phyloP scores from a whole-genome alignment of 1,284 basidiomycete species.

The Apiotrichum montevideense region DNA sequence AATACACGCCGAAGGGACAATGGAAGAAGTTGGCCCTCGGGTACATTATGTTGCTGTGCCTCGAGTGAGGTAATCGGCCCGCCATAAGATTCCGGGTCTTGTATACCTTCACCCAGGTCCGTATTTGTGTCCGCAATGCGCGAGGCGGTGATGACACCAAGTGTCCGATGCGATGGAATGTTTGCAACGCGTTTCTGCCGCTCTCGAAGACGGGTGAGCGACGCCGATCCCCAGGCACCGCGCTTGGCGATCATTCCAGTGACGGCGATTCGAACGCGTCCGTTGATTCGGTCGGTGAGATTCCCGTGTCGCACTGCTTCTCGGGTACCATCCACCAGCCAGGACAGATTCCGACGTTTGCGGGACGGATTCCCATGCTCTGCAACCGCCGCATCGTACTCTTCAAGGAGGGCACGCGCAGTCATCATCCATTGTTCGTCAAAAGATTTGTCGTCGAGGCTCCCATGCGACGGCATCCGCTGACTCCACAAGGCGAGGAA shows the following conservation, averaged over 20 bases:
- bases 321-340: neutral
- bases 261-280: conserved; percentile 2
- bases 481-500: conserved; percentile 5
- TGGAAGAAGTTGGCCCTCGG: neutral
- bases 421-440: neutral
- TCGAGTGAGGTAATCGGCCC: neutral
- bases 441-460: neutral
- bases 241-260: conserved; percentile 4
- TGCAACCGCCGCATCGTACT: neutral
- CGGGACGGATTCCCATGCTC: too few species aligned
- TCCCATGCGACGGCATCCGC: neutral
- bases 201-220: neutral
- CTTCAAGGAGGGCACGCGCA: neutral
- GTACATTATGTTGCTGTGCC: neutral
- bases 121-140: neutral
- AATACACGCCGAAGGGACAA: neutral
- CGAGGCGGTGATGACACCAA: neutral
- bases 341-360: neutral
- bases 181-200: neutral
- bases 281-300: neutral
- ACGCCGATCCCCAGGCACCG: neutral
- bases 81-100: neutral
- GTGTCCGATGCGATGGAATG: neutral
- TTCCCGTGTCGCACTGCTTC: neutral
- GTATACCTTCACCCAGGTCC: neutral